Evolutionary conservation across 768 basidiomycete species (phyloP), one percentile per base, ranked within the genome.

Genomic region (Leccinum arenicola): DNA sequence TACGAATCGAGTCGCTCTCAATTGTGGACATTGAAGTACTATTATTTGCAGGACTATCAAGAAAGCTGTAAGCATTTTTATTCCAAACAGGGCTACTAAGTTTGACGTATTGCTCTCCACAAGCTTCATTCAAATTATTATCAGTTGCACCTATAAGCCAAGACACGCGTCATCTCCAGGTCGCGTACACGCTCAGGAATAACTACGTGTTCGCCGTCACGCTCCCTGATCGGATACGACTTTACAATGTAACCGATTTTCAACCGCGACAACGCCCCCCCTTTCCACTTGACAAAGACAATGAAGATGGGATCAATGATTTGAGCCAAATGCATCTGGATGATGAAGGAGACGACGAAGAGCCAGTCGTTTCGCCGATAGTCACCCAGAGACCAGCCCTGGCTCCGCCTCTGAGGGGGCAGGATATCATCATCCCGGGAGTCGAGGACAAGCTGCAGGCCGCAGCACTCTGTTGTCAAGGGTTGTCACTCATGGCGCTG

Each of bases 111-210:
- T 60, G 23, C 52, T 35, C 40, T 52, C 51, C 35, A 50, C 50
- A 55, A 90, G 88, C 82, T 50, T 89, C 88, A 0, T 89, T 88
- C 74, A 87, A 84, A 58, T 62, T 88, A 17, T 70, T 88, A 17
- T 80, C 87, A 1, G 76, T 76, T 5, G 75, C 76, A 56, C 72
- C 77, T 17, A 79, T 85, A 60, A 79, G 79, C 9, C 68, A 72
- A 54, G 67, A 71, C 4, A 65, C 68, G 33, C 70, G 62, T 4
- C 70, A 70, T 21, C 63, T 84, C 33, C 75, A 80, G 52, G 57
- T 84, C 14, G 80, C 75, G 56, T 75, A 80, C 38, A 77, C 79
- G 3, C 69, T 72, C 17, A 73, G 63, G 17, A 78, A 82, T 60
- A 82, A 85, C 61, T 85, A 84, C n/a, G 64, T 88, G 47, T 68